phyloP scores from a whole-genome alignment of 331 rosid genomes.

The Acacia concinna region DNA sequence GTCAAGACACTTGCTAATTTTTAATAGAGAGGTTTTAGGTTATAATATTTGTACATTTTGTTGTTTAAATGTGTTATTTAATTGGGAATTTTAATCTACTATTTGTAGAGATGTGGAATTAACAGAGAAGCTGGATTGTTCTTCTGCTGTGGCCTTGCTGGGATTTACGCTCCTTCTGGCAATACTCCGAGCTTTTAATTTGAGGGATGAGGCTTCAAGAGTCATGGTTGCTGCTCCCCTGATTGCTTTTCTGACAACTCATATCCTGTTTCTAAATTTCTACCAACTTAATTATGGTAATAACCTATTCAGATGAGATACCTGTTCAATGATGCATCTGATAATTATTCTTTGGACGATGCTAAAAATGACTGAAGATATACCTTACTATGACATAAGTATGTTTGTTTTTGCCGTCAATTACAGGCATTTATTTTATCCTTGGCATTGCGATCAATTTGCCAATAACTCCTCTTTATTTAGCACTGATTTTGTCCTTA shows the following conservation, averaged over 20 bases:
- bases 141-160: slow-evolving; percentile 87
- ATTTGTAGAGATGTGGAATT: slow-evolving; percentile 81
- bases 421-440: neutral
- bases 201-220: slow-evolving; percentile 84
- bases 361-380: neutral
- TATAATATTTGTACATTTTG: neutral
- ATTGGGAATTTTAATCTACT: slow-evolving; percentile 12
- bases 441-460: neutral
- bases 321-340: slow-evolving; percentile 7
- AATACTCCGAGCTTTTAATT: slow-evolving; percentile 66
- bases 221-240: slow-evolving; percentile 95
- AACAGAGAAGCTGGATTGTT: slow-evolving; percentile 82
- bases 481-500: neutral
- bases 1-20: neutral
- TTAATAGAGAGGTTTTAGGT: neutral
- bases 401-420: neutral
- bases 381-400: neutral
- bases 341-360: neutral
- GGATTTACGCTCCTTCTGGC: slow-evolving; percentile 77
- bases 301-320: slow-evolving; percentile 26
- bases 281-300: slow-evolving; percentile 77
- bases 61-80: slow-evolving; percentile 11
- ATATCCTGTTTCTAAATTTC: slow-evolving; percentile 86
- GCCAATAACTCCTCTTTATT: neutral
- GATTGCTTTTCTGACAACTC: slow-evolving; percentile 82